These are phyloP conservation scores for Candolleomyces eurysporus DNA, from an alignment of 768 basidiomycete genomes.

Conservation along the genomic window DNA sequence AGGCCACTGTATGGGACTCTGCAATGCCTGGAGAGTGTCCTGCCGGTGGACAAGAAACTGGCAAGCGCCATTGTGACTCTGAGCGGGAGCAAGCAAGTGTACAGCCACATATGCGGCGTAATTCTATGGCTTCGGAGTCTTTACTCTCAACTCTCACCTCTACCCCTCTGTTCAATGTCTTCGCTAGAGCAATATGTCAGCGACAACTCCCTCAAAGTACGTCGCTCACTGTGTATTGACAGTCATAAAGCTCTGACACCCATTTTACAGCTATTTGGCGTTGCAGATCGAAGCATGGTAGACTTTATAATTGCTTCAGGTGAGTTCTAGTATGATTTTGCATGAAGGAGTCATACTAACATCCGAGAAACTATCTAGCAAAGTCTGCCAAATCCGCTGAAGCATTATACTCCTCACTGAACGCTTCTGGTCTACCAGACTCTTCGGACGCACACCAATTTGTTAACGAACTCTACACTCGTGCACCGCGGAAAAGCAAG, in stretches of 20 bases:
- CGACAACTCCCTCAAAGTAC: conserved; percentile 71
- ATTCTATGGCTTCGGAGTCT: neutral
- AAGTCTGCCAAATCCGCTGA: conserved; percentile 81
- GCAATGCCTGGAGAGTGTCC: neutral
- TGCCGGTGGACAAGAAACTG: neutral
- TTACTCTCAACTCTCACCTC: conserved; percentile 6
- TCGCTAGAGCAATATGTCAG: conserved; percentile 71
- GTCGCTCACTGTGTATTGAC: conserved; percentile 16
- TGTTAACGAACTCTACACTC: conserved; percentile 70
- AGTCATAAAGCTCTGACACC: conserved; percentile 1
- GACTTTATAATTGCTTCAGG: conserved; percentile 89
- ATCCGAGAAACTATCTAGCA: conserved; percentile 40
- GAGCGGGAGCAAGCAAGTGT: neutral
- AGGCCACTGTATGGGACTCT: neutral
- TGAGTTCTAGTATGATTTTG: conserved; percentile 25
- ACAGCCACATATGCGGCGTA: conserved; percentile 13
- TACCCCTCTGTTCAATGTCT: conserved; percentile 41
- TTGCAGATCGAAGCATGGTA: conserved; percentile 80
- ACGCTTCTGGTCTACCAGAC: conserved; percentile 76
- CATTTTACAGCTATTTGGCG: conserved; percentile 65
- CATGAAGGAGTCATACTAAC: neutral
- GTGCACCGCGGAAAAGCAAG: conserved; percentile 77
- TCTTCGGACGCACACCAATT: conserved; percentile 80
- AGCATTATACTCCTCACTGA: conserved; percentile 71
- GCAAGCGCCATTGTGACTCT: neutral